These are phyloP conservation scores for Ocimum tenuiflorum DNA, from an alignment of 257 asterid genomes.

Conservation along the genomic window DNA sequence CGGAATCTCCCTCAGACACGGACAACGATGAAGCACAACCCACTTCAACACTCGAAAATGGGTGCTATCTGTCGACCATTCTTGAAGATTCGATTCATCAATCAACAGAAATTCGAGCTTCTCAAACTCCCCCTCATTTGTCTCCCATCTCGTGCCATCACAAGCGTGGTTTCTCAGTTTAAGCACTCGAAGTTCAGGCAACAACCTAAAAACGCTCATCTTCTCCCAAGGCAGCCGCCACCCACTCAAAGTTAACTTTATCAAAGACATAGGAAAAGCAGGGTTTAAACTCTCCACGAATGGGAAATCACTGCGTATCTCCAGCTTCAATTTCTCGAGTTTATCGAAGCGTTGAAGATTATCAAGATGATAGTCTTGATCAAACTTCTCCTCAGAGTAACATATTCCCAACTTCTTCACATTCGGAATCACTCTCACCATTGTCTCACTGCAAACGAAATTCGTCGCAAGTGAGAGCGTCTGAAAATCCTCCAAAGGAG, in stretches of 20 bases:
- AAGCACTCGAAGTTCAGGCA: slow-evolving; percentile 17
- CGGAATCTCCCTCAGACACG: background rate
- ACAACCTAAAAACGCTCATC: background rate
- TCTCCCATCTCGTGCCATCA: background rate
- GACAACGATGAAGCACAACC: background rate
- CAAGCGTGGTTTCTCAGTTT: background rate
- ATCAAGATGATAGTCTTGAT: background rate
- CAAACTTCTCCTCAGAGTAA: background rate
- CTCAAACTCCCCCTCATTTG: background rate
- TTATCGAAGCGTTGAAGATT: background rate
- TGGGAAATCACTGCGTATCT: background rate
- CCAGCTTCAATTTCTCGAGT: background rate
- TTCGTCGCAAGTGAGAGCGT: background rate
- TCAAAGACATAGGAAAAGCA: background rate
- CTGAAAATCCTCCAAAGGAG: background rate
- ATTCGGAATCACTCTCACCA: background rate
- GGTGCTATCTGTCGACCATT: background rate
- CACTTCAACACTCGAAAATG: background rate
- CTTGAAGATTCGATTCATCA: background rate
- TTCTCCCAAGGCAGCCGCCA: background rate
- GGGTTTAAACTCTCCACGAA: background rate
- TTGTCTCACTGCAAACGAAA: background rate
- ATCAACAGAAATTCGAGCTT: background rate
- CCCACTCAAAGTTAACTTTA: slow-evolving; percentile 1
- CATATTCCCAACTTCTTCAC: background rate